Percentiles rank a stretch among this genome's conserved stretches.
These are phyloP conservation scores for Rhinocladiella mackenziei DNA, from an alignment of 2,329 filamentous ascomycete species.

Conservation along the genomic window DNA sequence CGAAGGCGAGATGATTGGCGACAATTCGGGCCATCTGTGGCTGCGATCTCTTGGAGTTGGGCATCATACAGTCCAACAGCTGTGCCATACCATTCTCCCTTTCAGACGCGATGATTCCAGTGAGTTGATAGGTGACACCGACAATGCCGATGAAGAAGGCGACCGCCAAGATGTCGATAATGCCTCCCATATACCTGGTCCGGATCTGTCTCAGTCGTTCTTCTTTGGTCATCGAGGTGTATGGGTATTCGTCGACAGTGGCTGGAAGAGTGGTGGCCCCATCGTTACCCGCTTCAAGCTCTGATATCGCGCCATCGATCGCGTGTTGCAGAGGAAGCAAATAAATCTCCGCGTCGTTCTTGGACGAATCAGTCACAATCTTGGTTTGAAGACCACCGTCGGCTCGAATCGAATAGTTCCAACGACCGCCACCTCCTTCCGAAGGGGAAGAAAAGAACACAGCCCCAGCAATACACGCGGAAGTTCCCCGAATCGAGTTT, in stretches of 20 bases:
- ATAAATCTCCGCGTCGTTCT: conserved; percentile 75
- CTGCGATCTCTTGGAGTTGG: conserved; percentile 68
- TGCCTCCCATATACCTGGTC: conserved; percentile 64
- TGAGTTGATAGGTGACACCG: conserved; percentile 80
- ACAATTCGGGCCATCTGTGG: conserved; percentile 73
- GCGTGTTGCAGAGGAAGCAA: conserved; percentile 73
- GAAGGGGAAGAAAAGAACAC: conserved; percentile 71
- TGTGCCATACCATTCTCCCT: conserved; percentile 83
- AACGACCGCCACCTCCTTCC: conserved; percentile 62
- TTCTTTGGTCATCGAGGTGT: conserved; percentile 65
- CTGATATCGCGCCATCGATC: conserved; percentile 66
- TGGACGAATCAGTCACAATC: conserved; percentile 60
- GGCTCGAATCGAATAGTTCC: conserved; percentile 82
- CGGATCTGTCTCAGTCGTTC: conserved; percentile 65
- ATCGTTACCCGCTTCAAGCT: conserved; percentile 45
- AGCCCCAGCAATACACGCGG: conserved; percentile 67
- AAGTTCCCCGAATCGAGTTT: conserved; percentile 62
- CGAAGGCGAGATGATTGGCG: conserved; percentile 75
- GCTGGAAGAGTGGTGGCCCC: conserved; percentile 41
- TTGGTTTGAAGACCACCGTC: conserved; percentile 66
- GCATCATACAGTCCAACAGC: conserved; percentile 87
- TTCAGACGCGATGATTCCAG: conserved; percentile 79
- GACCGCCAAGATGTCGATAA: conserved; percentile 73
- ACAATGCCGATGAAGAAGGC: conserved; percentile 76
- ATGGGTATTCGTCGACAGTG: conserved; percentile 63